Conservation (phyloP, 805 yeast species). For the Ogataea methanolica region DNA sequence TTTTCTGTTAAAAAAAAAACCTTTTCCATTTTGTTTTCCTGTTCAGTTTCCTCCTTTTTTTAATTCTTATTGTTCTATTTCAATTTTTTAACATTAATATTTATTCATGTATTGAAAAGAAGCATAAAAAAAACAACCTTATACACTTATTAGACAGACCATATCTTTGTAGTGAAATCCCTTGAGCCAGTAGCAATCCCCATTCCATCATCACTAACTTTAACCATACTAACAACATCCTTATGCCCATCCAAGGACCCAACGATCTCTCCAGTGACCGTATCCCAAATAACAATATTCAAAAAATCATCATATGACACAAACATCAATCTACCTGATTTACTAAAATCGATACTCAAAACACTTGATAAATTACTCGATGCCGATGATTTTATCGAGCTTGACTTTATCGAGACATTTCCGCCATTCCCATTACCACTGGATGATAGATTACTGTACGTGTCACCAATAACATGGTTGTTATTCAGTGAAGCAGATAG, state of each 20-base stretch:
- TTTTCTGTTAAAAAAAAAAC: neutral
- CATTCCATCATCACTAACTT: constrained; percentile 67
- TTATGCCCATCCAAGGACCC: constrained; percentile 64
- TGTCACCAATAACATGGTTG: neutral
- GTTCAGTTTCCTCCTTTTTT: neutral
- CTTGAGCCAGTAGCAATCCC: constrained; percentile 78
- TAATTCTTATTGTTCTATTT: neutral
- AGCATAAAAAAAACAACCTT: no score
- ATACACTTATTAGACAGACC: constrained; percentile 35
- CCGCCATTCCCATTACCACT: neutral
- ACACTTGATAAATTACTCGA: constrained; percentile 63
- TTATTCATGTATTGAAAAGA: neutral
- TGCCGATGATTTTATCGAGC: constrained; percentile 21
- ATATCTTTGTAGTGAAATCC: constrained; percentile 68
- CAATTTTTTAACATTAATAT: neutral
- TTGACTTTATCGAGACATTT: no score
- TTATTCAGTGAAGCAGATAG: constrained; percentile 5
- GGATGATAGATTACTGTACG: neutral
- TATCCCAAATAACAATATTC: constrained; percentile 77
- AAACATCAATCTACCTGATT: constrained; percentile 69
- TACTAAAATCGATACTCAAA: constrained; percentile 65
- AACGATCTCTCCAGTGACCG: constrained; percentile 56
- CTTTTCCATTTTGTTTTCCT: neutral
- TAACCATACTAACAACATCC: constrained; percentile 58
- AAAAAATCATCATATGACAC: constrained; percentile 66